Conservation (phyloP, 257 asterid species). For the Eucommia ulmoides region DNA sequence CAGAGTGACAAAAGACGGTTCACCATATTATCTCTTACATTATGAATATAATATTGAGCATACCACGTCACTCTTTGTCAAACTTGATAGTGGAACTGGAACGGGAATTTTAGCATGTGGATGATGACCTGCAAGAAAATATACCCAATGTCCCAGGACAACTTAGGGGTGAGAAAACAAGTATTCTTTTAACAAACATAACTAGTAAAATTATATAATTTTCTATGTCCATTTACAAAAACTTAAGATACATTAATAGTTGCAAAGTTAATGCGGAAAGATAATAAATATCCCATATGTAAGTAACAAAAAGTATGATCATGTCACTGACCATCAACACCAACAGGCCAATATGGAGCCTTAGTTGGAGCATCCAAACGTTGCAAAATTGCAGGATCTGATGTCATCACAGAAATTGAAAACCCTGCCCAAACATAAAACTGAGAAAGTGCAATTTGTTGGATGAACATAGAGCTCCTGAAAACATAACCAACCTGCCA, state of each 20-base stretch:
- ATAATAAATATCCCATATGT: no score
- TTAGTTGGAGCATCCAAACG: slow-evolving; percentile 89
- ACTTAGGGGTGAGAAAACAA: no score
- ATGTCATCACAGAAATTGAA: slow-evolving; percentile 88
- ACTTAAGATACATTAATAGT: no score
- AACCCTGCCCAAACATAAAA: slow-evolving; percentile 42
- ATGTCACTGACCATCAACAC: slow-evolving; percentile 66
- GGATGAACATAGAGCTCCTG: background rate
- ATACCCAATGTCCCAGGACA: no score
- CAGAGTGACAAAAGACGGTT: no score
- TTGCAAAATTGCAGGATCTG: slow-evolving; percentile 51
- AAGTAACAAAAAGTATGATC: no score
- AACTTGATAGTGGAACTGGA: slow-evolving; percentile 69
- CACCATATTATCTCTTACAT: no score
- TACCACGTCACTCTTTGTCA: slow-evolving; percentile 66
- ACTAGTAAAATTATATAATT: no score
- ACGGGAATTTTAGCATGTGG: slow-evolving; percentile 94
- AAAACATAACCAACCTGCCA: slow-evolving; percentile 56
- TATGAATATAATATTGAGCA: slow-evolving; percentile 12
- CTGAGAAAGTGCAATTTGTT: slow-evolving; percentile 8
- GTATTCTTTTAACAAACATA: no score
- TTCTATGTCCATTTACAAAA: no score
- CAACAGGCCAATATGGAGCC: slow-evolving; percentile 98
- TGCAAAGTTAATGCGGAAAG: no score
- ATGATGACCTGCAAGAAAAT: slow-evolving; percentile 49